Conservation (phyloP, 768 basidiomycete species). For the Termitomyces bulborhizus region DNA sequence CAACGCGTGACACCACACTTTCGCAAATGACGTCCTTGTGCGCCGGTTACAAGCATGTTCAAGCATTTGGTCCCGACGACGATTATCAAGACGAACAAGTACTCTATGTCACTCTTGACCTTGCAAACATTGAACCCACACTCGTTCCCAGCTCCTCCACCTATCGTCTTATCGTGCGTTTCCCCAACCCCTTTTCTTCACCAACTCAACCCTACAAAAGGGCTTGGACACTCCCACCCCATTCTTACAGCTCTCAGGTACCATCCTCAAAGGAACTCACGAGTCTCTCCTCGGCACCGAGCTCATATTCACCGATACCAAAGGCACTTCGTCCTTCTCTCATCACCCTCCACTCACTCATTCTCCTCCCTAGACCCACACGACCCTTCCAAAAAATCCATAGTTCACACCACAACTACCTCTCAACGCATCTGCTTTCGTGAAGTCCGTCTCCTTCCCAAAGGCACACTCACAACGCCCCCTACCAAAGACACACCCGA, state of each 20-base stretch:
- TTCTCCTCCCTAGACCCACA: constrained; percentile 26
- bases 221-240: constrained; percentile 76
- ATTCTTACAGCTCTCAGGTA: constrained; percentile 71
- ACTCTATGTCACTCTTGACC: constrained; percentile 67
- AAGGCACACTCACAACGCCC: constrained; percentile 11
- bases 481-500: background rate
- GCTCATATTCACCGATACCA: constrained; percentile 65
- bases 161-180: constrained; percentile 70
- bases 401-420: constrained; percentile 54
- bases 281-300: constrained; percentile 70
- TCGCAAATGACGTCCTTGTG: constrained; percentile 27
- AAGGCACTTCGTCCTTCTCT: constrained; percentile 33
- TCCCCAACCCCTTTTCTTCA: background rate
- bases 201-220: constrained; percentile 24
- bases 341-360: background rate
- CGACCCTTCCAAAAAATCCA: constrained; percentile 43
- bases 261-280: constrained; percentile 65
- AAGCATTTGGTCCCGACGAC: constrained; percentile 60
- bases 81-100: constrained; percentile 62
- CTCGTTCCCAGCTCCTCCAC: constrained; percentile 65
- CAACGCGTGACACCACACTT: too few relatives aligned
- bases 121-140: constrained; percentile 67
- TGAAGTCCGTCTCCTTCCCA: constrained; percentile 55
- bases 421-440: constrained; percentile 69
- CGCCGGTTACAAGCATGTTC: constrained; percentile 63